phyloP scores from a whole-genome alignment of 345 rosid genomes.

The Firmiana major region DNA sequence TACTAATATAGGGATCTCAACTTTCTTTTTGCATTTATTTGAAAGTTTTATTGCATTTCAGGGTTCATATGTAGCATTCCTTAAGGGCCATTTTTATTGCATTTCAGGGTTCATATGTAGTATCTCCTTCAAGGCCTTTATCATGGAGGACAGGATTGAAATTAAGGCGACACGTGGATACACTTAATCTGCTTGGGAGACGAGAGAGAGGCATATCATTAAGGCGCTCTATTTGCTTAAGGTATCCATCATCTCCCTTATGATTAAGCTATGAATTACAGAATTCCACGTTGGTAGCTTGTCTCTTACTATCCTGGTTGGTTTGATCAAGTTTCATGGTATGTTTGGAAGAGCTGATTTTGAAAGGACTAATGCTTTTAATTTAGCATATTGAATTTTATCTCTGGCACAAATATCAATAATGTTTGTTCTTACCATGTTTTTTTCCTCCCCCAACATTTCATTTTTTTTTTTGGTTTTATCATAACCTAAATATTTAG shows the following conservation, averaged over 20 bases:
- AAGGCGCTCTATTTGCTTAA: constrained; percentile 36
- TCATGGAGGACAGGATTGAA: constrained; percentile 59
- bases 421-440: neutral
- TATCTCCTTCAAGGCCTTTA: constrained; percentile 48
- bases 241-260: constrained; percentile 36
- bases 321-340: neutral
- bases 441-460: neutral
- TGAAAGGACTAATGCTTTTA: constrained; percentile 1
- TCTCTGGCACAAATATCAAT: neutral
- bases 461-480: neutral
- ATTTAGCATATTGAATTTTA: constrained; percentile 1
- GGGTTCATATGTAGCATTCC: constrained; percentile 59
- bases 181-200: constrained; percentile 42
- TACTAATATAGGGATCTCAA: constrained; percentile 4
- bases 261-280: neutral
- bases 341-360: neutral
- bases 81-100: constrained; percentile 23
- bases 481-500: neutral
- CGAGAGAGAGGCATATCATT: constrained; percentile 37
- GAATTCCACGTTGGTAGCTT: neutral
- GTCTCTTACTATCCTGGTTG: neutral
- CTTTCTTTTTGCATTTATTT: neutral
- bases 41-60: constrained; percentile 21
- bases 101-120: constrained; percentile 64
- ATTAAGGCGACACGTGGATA: constrained; percentile 39